Evolutionary conservation across 371 early-diverging fungal genomes (phyloP), one percentile per base, ranked within the genome.

Genomic region (Sporodiniella umbellata): DNA sequence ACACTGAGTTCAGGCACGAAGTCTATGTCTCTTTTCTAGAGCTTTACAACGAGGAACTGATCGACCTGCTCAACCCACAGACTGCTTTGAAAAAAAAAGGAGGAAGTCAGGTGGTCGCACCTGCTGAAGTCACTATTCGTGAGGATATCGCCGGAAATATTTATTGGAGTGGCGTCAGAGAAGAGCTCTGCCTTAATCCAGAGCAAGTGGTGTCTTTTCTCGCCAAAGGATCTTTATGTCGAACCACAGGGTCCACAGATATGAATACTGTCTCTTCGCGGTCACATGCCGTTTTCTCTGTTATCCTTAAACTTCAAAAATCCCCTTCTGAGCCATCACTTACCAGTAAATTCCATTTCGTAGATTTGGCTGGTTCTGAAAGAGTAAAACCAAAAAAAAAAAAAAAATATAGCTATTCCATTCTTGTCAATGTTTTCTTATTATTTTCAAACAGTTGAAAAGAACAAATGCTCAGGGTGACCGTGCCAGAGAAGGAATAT

Each of bases 231-330:
- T 87, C 88, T 17, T 61, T 86, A 42, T 83, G 88, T 64, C 85
- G 99, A 58, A 96, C 94, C 15, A 97, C 98, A 3, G 95, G 90
- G 11, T 85, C 90, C 11, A 99, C 99, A 11, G 91, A 94, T 33
- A 99, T 98, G 99, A 99, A 99, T 75, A 83, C 82, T 8, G 80
- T 88, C 3, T 96, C 96, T 1, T 97, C 98, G 12, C 84, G 99
- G 48, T 96, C 96, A 8, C 99, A 99, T 74, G 99, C 99, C 30
- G 95, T 99, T 30, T 99, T 98, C 70, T 87, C 94, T 10, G 84
- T 98, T 15, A 85, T 79, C n/a, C 74, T 93, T 28, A 68, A 78
- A 33, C 88, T 87, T 53, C 64, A 72, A 28, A 68, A 70, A 50
- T 54, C 55, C 15, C 54, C 49, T 2, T 48, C 46, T 33, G 65